phyloP scores from a whole-genome alignment of 352 stramenopile genomes.

The Globisporangium mamillatum region DNA sequence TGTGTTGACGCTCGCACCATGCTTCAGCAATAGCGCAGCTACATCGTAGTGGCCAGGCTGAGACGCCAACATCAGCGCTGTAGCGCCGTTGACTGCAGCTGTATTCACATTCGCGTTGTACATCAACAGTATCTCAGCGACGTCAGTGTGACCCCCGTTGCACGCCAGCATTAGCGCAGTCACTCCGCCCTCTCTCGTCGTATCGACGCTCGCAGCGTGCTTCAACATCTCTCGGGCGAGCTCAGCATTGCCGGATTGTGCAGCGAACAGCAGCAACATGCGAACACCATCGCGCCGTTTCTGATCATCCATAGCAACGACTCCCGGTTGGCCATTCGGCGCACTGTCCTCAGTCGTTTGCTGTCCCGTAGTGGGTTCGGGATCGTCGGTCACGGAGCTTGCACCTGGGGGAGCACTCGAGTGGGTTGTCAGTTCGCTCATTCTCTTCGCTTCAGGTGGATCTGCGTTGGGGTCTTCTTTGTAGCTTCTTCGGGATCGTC shows the following conservation, averaged over 20 bases:
- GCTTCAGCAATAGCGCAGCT: background rate
- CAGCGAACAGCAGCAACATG: background rate
- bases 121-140: background rate
- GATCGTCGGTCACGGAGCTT: background rate
- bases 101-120: background rate
- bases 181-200: background rate
- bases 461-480: background rate
- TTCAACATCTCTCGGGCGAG: background rate
- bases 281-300: background rate
- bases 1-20: background rate
- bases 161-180: slow-evolving; percentile 6
- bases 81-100: background rate
- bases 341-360: background rate
- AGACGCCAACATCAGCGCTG: background rate
- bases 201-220: background rate
- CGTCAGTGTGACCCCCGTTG: background rate
- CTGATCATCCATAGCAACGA: background rate
- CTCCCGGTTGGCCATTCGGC: background rate
- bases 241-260: background rate
- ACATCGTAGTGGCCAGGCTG: background rate
- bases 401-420: background rate
- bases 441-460: background rate
- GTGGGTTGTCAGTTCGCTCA: background rate
- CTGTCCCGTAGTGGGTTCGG: background rate
- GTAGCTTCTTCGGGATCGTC: background rate